Evolutionary conservation across 2,329 filamentous ascomycete genomes (phyloP), one percentile per base, ranked within the genome.

Genomic region (Pseudogymnoascus sp.): DNA sequence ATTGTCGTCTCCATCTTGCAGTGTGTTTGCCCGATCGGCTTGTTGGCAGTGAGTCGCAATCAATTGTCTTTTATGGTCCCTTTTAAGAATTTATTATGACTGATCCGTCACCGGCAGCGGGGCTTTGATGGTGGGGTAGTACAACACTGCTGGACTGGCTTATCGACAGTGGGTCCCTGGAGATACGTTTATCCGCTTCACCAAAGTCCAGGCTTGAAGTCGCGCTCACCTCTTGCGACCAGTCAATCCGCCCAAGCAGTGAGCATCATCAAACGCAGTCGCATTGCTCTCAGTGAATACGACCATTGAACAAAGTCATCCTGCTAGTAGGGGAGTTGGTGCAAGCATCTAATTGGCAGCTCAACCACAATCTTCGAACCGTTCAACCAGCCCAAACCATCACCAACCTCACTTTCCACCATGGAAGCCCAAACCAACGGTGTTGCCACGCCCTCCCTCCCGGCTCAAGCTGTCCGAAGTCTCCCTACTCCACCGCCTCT

Each of bases 1-100:
- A 86, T 77, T 63, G 81, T 85, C 30, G 84, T 84, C 73, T 87
- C 85, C 85, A 87, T 87, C 64, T 63, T 71, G 70, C 50, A 54
- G 18, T 6, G 18, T 37, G 35, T 37, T 37, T 37, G 35, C 35
- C 35, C 12, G 14, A 37, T 14, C n/a, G 14, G 38, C 8, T 22
- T 37, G 38, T 38, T 47, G 57, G 16, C 20, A 36, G 37, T 59
- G 38, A 43, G 57, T 22, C 28, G 37, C 25, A 59, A 59, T 43
- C 5, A 16, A 59, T 11, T 14, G 30, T 30, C 22, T 30, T 50
- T 43, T 16, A 14, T 28, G 28, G 18, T 54, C 41, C 22, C 22
- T 47, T 47, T 47, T 25, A 33, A 33, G 9, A 54, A 54, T 33
- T 54, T 59, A 28, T 54, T 59, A 28, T 54, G 58, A 36, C 43